Evolutionary conservation across 2,329 filamentous ascomycete genomes (phyloP).

Genomic region (Juglanconis juglandina): DNA sequence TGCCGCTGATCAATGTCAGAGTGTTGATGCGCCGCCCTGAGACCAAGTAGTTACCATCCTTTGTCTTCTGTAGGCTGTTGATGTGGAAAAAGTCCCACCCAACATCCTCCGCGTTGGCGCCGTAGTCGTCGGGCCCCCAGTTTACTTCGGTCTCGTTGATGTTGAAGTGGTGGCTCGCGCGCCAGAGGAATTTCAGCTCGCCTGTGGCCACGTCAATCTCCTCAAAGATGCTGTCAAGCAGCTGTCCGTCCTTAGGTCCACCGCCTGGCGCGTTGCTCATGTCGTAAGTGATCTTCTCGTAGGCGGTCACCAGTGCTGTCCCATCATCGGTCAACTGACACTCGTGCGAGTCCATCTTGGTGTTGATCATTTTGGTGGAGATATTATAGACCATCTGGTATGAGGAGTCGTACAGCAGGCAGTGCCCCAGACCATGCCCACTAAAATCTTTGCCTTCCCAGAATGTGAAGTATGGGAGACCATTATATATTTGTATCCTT

Average conservation of each 20-base stretch:
- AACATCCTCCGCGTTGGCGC: conserved; percentile 18
- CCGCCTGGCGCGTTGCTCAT: conserved; percentile 22
- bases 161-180: conserved; percentile 31
- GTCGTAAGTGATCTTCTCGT: conserved; percentile 28
- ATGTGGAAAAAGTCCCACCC: conserved; percentile 57
- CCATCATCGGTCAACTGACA: conserved; percentile 37
- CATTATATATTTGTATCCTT: conserved; percentile 17
- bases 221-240: conserved; percentile 35
- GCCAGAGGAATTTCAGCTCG: conserved; percentile 48
- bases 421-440: conserved; percentile 15
- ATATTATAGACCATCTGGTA: conserved; percentile 15
- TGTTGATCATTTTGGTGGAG: conserved; percentile 17
- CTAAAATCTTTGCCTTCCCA: conserved; percentile 17
- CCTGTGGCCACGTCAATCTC: conserved; percentile 51
- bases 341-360: conserved; percentile 29
- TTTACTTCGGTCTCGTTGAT: conserved; percentile 19
- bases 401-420: conserved; percentile 15
- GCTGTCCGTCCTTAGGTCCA: conserved; percentile 25
- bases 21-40: conserved; percentile 40
- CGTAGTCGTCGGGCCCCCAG: conserved; percentile 14
- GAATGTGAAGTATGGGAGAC: conserved; percentile 16
- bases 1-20: conserved; percentile 37
- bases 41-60: conserved; percentile 50
- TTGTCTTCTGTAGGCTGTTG: conserved; percentile 52
- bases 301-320: conserved; percentile 38